These are phyloP conservation scores for Hydnomerulius pinastri DNA, from an alignment of 768 basidiomycete species.

Conservation along the genomic window DNA sequence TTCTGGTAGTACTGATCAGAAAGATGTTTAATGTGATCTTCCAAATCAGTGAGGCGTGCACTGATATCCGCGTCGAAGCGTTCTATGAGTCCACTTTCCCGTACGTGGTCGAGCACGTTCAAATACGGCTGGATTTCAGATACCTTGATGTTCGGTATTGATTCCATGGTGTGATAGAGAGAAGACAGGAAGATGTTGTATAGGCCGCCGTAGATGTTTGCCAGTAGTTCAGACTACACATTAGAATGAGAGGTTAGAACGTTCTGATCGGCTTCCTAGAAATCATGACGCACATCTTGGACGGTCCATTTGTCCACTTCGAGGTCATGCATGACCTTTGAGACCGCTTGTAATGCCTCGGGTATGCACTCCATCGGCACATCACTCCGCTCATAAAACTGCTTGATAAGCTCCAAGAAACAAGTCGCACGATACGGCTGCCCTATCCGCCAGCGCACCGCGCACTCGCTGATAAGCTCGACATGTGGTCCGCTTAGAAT, in stretches of 20 bases:
- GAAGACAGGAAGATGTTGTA: slow-evolving; percentile 87
- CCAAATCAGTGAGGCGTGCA: slow-evolving; percentile 66
- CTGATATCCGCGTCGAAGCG: slow-evolving; percentile 74
- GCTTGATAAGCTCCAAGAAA: slow-evolving; percentile 84
- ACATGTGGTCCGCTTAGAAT: slow-evolving; percentile 82
- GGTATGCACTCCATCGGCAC: slow-evolving; percentile 95
- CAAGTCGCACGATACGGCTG: slow-evolving; percentile 75
- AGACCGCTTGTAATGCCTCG: slow-evolving; percentile 78
- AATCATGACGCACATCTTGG: slow-evolving; percentile 66
- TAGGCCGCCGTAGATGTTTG: slow-evolving; percentile 66
- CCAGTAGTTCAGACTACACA: slow-evolving; percentile 64
- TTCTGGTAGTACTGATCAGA: slow-evolving; percentile 61
- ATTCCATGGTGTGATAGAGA: slow-evolving; percentile 83
- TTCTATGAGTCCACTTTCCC: slow-evolving; percentile 67
- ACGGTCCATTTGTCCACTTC: slow-evolving; percentile 76
- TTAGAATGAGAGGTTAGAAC: slow-evolving; percentile 5
- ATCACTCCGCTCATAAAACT: slow-evolving; percentile 85
- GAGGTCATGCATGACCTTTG: slow-evolving; percentile 68
- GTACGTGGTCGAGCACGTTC: slow-evolving; percentile 68
- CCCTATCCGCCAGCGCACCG: slow-evolving; percentile 85
- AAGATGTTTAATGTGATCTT: slow-evolving; percentile 62
- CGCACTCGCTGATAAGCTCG: slow-evolving; percentile 85
- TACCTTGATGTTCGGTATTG: slow-evolving; percentile 70
- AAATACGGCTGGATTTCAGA: slow-evolving; percentile 68
- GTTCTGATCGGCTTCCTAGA: background rate